Evolutionary conservation across 805 yeast genomes (phyloP).

Genomic region (Yamadazyma olivae): DNA sequence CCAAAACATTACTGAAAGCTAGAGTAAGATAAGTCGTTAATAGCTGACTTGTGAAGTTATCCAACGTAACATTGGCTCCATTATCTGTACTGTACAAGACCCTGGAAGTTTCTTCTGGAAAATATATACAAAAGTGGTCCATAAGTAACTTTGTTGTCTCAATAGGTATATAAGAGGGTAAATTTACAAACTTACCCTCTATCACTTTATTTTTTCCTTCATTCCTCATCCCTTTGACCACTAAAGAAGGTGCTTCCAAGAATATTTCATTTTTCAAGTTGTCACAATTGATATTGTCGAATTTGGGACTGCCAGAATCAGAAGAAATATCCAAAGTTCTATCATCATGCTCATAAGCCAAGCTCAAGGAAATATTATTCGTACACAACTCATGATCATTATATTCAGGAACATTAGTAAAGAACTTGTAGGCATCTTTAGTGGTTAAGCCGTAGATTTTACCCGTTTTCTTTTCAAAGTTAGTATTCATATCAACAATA

Average conservation of each 20-base stretch:
- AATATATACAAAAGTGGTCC: constrained; percentile 1
- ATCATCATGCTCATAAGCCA: neutral
- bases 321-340: neutral
- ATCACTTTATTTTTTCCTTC: neutral
- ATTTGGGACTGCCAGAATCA: neutral
- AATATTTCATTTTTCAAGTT: constrained; percentile 2
- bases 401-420: neutral
- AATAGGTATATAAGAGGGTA: neutral
- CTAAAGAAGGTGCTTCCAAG: constrained; percentile 1
- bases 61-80: neutral
- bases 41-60: neutral
- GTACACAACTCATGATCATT: neutral
- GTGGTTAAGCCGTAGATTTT: neutral
- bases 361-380: too few relatives aligned
- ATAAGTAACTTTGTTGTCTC: neutral
- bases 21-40: neutral
- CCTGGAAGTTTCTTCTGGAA: constrained; percentile 1
- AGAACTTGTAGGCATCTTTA: neutral
- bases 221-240: neutral
- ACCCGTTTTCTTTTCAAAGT: constrained; percentile 1
- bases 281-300: neutral
- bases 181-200: neutral
- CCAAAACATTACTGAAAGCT: constrained; percentile 1
- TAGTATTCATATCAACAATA: neutral
- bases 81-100: neutral